Evolutionary conservation across 2,329 filamentous ascomycete genomes (phyloP).

Genomic region (Fusarium sp.): DNA sequence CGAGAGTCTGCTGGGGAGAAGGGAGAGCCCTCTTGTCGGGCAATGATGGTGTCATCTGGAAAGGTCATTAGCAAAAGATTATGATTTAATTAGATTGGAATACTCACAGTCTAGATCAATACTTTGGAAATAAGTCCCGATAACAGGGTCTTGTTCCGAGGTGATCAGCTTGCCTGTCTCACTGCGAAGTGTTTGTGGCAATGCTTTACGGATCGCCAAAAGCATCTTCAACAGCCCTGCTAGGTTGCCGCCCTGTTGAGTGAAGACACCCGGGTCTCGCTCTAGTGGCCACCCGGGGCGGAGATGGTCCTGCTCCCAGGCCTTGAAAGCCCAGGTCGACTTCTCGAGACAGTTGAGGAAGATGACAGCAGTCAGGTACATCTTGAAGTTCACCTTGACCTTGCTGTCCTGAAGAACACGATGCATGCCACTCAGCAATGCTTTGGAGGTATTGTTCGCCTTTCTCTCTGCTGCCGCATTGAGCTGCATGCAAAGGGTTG

Average conservation of each 20-base stretch:
- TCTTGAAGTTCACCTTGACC: slow-evolving; percentile 67
- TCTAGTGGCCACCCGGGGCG: slow-evolving; percentile 71
- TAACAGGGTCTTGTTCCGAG: slow-evolving; percentile 58
- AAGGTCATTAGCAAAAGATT: neutral
- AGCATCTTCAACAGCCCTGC: slow-evolving; percentile 71
- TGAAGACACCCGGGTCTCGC: slow-evolving; percentile 65
- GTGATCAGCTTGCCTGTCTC: slow-evolving; percentile 61
- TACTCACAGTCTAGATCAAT: slow-evolving; percentile 68
- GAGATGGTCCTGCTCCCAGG: slow-evolving; percentile 72
- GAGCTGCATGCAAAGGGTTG: slow-evolving; percentile 71
- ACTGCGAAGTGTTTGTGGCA: slow-evolving; percentile 63
- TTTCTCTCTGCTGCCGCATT: slow-evolving; percentile 73
- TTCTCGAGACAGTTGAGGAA: slow-evolving; percentile 75
- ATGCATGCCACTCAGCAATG: slow-evolving; percentile 69
- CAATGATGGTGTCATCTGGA: slow-evolving; percentile 50
- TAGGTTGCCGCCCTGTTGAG: slow-evolving; percentile 68
- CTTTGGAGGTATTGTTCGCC: slow-evolving; percentile 68
- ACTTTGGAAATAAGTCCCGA: slow-evolving; percentile 64
- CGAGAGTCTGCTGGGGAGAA: slow-evolving; percentile 63
- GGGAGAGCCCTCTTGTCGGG: slow-evolving; percentile 62
- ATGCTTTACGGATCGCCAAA: slow-evolving; percentile 67
- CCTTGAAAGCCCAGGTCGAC: slow-evolving; percentile 75
- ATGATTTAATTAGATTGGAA: neutral
- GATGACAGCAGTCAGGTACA: slow-evolving; percentile 71
- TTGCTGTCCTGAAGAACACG: slow-evolving; percentile 70